Evolutionary conservation across 2,329 filamentous ascomycete species (phyloP).

Genomic region (Lizonia empirigonia): DNA sequence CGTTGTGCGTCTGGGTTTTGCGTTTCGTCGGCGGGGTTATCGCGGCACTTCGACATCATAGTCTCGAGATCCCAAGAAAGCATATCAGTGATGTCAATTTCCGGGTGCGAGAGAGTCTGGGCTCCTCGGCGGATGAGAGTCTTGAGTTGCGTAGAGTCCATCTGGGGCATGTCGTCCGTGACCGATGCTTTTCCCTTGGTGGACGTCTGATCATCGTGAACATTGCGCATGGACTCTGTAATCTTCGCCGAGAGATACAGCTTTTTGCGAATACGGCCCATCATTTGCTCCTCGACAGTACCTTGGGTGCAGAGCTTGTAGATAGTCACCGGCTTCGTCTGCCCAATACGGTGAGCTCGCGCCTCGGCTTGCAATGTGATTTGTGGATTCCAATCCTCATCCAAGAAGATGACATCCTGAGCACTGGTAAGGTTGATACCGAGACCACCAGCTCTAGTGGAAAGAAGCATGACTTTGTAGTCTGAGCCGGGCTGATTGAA

Average conservation of each 20-base stretch:
- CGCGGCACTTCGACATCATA: constrained; percentile 60
- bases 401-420: constrained; percentile 62
- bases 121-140: constrained; percentile 60
- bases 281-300: constrained; percentile 65
- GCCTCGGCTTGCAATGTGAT: constrained; percentile 61
- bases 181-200: constrained; percentile 25
- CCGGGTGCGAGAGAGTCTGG: constrained; percentile 58
- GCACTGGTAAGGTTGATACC: constrained; percentile 62
- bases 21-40: constrained; percentile 54
- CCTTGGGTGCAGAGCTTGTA: constrained; percentile 63
- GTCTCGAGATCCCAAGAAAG: constrained; percentile 62
- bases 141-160: constrained; percentile 60
- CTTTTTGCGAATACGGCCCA: constrained; percentile 65
- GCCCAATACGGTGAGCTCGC: constrained; percentile 61
- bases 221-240: constrained; percentile 63
- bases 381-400: constrained; percentile 63
- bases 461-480: constrained; percentile 62
- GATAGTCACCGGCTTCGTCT: constrained; percentile 59
- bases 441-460: constrained; percentile 61
- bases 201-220: constrained; percentile 50
- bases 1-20: constrained; percentile 39
- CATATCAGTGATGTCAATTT: constrained; percentile 63
- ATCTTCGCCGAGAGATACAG: constrained; percentile 66
- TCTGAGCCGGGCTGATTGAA: constrained; percentile 56
- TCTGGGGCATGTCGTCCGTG: constrained; percentile 58